A percentile compares a stretch with the other conserved stretches of the same genome.
phyloP scores from a whole-genome alignment of 306 rosid species.

The Cucurbita maxima region DNA sequence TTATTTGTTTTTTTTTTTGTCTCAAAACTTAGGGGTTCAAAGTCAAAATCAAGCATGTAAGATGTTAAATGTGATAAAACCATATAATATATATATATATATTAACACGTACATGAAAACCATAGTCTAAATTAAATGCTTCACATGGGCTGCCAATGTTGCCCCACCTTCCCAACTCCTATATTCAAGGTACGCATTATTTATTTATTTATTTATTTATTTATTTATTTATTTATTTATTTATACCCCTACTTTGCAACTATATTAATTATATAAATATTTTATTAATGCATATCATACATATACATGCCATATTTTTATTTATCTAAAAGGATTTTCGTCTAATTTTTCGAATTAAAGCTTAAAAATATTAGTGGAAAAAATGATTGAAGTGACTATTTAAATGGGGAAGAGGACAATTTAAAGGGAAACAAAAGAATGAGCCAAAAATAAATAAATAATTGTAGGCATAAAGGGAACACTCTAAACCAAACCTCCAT shows the following conservation, averaged over 20 bases:
- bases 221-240: neutral
- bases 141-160: conserved; percentile 9
- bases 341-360: no score
- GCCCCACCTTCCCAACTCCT: conserved; percentile 2
- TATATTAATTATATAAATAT: neutral
- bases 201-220: neutral
- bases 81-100: neutral
- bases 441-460: neutral
- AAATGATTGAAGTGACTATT: neutral
- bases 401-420: neutral
- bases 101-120: neutral
- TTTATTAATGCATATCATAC: neutral
- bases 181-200: neutral
- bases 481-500: neutral
- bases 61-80: neutral
- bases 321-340: no score
- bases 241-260: neutral
- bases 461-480: neutral
- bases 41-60: neutral
- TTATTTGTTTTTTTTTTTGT: neutral
- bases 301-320: neutral
- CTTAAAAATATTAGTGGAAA: neutral
- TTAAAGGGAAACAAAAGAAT: neutral
- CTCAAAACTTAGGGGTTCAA: neutral
- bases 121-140: conserved; percentile 3